phyloP scores from a whole-genome alignment of 768 basidiomycete genomes.

The Mycena galopus region DNA sequence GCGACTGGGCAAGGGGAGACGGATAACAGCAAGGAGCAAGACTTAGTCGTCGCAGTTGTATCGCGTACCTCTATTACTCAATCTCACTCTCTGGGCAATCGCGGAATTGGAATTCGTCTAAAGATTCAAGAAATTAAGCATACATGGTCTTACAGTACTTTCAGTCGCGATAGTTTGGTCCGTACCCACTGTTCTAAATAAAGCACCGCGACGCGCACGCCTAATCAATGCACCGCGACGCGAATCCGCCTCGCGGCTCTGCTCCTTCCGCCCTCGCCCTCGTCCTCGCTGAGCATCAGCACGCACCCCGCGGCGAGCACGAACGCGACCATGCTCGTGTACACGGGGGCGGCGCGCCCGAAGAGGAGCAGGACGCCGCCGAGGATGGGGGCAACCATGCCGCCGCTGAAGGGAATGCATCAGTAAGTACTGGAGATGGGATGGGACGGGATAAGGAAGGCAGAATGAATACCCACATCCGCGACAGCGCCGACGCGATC shows the following conservation, averaged over 20 bases:
- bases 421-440: too few species aligned
- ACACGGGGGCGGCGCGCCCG: constrained; percentile 79
- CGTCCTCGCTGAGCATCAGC: constrained; percentile 67
- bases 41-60: not conserved
- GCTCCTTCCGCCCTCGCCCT: constrained; percentile 51
- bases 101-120: not conserved
- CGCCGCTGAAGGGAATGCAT: constrained; percentile 66
- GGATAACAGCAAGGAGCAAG: constrained; percentile 10
- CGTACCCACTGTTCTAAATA: constrained; percentile 4
- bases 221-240: constrained; percentile 21
- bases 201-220: constrained; percentile 19
- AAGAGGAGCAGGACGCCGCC: constrained; percentile 81
- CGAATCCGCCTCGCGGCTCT: constrained; percentile 31
- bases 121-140: not conserved
- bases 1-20: constrained; percentile 49
- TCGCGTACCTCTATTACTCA: not conserved
- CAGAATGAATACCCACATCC: constrained; percentile 68
- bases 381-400: constrained; percentile 88
- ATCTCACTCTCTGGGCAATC: too few species aligned
- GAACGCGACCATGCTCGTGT: constrained; percentile 78
- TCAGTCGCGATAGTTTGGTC: too few species aligned
- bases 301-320: constrained; percentile 73
- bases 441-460: not conserved
- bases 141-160: constrained; percentile 16
- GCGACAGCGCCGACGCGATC: constrained; percentile 86